Evolutionary conservation across 2,329 filamentous ascomycete genomes (phyloP).

Genomic region (Fusarium decemcellulare): DNA sequence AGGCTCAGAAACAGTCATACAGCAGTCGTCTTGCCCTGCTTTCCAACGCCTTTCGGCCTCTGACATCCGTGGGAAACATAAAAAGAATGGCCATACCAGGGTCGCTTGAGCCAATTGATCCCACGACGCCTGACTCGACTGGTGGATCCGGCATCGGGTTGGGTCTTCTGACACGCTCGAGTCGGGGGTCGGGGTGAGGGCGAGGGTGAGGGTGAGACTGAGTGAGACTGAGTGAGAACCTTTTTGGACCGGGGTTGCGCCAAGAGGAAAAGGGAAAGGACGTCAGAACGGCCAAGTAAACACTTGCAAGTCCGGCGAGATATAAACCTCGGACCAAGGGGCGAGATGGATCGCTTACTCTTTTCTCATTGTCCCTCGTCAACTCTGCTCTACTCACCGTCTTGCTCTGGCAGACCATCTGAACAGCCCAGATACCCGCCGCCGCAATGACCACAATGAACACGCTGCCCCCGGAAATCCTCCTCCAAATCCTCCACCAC

Average conservation of each 20-base stretch:
- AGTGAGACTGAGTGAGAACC: conserved; percentile 30
- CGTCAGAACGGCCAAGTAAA: conserved; percentile 21
- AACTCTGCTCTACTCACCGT: not conserved
- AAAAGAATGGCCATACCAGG: not conserved
- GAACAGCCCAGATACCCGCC: too few species aligned
- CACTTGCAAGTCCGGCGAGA: conserved; percentile 15
- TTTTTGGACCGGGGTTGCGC: conserved; percentile 25
- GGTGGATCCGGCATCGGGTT: conserved; percentile 5
- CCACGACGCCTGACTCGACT: conserved; percentile 9
- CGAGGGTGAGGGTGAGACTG: too few species aligned
- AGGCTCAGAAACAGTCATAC: conserved; percentile 19
- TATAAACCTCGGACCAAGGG: conserved; percentile 9
- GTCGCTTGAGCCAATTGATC: conserved; percentile 22
- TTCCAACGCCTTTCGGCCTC: conserved; percentile 1
- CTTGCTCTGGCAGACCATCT: not conserved
- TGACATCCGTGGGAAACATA: conserved; percentile 11
- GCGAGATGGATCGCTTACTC: not conserved
- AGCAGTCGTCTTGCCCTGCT: conserved; percentile 14
- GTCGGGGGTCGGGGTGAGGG: too few species aligned
- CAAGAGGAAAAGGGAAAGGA: conserved; percentile 4
- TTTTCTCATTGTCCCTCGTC: not conserved
- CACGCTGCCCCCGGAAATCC: conserved; percentile 50
- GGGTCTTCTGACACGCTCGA: conserved; percentile 21
- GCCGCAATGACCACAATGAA: conserved; percentile 44
- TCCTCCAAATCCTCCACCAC: conserved; percentile 47